Base-by-base conservation (phyloP, 2,329 filamentous ascomycete genomes). In the Rutstroemia sp. region DNA sequence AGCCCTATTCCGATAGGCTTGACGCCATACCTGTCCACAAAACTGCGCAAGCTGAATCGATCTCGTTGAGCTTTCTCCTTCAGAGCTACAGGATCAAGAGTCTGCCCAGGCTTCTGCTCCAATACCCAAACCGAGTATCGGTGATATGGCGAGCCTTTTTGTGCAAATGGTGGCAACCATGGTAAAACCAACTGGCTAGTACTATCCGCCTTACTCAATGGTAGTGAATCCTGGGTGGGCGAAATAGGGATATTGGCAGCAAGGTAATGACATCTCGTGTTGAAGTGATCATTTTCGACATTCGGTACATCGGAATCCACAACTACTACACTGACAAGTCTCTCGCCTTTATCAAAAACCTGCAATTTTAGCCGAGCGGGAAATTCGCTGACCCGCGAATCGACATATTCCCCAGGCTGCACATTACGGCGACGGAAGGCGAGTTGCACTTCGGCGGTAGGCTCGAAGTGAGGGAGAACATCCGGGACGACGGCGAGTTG, bases 131-230 rank as follows among this genome's bases (percentile, higher is more conserved):
- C 75, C 48, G 86, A 86, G 54, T 97, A 78, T 52, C 94, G 88
- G 73, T 97, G 94, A 74, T 97, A 96, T 1, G 89, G 89, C 2
- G 87, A 82, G 57, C 94, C 94, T 76, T 94, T 95, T 70, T 96
- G 88, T 0, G 90, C 86, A 68, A 88, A 89, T 1, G 94, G 87
- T 0, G 92, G 87, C 23, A 92, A 76, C 89, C 92, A 99, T 1
- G 90, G 86, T 3, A 84, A 71, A 56, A 89, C 82, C 49, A 94
- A 78, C 70, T 94, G 84, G 30, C 19, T 82, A 76, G 60, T 75
- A 71, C 30, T 21, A 57, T 79, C 75, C 64, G 89, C 76, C 64
- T 77, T 77, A 64, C 76, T 75, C 17, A 95, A 78, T n/a, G 86
- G 81, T 42, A 94, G 72, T 42, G 79, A 81, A 6, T 80, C 80